Base-by-base conservation (phyloP, 1,284 basidiomycete genomes). In the Schizophyllum commune region DNA sequence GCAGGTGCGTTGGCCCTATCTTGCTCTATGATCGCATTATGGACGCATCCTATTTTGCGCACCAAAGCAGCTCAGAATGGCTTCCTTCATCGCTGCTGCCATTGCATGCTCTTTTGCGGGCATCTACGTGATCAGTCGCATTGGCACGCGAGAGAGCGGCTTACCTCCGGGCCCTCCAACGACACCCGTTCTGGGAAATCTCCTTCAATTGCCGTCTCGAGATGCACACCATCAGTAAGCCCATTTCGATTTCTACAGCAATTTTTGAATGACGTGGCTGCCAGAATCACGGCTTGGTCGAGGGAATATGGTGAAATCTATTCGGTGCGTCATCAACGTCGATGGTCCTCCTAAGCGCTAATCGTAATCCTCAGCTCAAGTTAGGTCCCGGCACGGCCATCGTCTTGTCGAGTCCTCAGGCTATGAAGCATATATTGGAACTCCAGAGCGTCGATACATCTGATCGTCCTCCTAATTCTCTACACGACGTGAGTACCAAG, bases 251-350 rank as follows among this genome's bases (percentile, higher is more conserved):
- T 9, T 11, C 2, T 47, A 3, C 2, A 8, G 9, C 3, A 47
- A 8, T 47, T 3, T 8, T 2, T 47, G 9, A 47, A 11, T 47
- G 13, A 47, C 17, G 3, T 17, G 17, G 39, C 13, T 47, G 8
- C 39, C 17, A 47, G 39, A 11, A 13, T 47, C 21, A 63, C 59
- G 2, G 62, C 58, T 54, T 63, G 62, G 62, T 58, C 62, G 0
- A 59, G 59, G 32, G 52, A 52, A 52, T 60, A 60, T 39, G 62
- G 62, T 15, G 59, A 57, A 2, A 58, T 63, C 55, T 63, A 60
- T 53, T 63, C 62, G 47, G 62, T 59, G 33, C 55, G 59, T 32
- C 13, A n/a, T 7, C 17, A 11, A 47, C 13, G 9, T 27, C 27
- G 27, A 47, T 47, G 9, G 3, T 3, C 39, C 39, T 3, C 39